These are phyloP conservation scores for Penicillium herquei DNA, from an alignment of 495 filamentous ascomycete genomes.

Conservation along the genomic window DNA sequence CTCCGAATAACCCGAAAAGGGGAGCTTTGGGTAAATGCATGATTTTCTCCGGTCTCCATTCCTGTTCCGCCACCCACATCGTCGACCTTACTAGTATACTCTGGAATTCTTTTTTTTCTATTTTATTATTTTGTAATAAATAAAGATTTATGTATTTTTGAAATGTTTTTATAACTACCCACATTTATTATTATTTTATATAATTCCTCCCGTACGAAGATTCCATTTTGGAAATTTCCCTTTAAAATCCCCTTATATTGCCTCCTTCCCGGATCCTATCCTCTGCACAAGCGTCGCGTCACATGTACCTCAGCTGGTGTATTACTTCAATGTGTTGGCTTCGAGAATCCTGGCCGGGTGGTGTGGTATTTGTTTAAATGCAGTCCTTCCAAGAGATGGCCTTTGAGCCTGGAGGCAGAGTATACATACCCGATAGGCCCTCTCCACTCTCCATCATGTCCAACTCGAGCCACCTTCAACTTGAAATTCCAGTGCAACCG, in stretches of 20 bases:
- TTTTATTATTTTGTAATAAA: background rate
- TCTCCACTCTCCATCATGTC: background rate
- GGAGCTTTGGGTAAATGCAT: background rate
- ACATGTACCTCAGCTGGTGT: conserved; percentile 11
- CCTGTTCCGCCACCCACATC: conserved; percentile 1
- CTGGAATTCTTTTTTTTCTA: background rate
- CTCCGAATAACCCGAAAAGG: conserved; percentile 9
- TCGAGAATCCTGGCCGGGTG: conserved; percentile 3
- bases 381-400: conserved; percentile 13
- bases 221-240: background rate
- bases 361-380: conserved; percentile 17
- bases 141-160: background rate
- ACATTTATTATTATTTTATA: background rate
- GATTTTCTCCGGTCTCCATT: conserved; percentile 2
- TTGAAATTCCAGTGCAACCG: background rate
- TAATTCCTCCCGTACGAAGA: too few relatives aligned
- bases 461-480: background rate
- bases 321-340: conserved; percentile 14
- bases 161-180: background rate
- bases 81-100: conserved; percentile 1
- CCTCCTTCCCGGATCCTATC: background rate
- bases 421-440: background rate
- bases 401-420: conserved; percentile 10
- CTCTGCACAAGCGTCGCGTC: conserved; percentile 10
- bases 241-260: background rate